Conservation (phyloP, 345 rosid genomes). For the Arabidopsis thaliana region TAIR10.1 NC_003070.9:28764001-28764500, state of each 20-base stretch:
- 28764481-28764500: slow-evolving; percentile 70
- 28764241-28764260: slow-evolving; percentile 61
- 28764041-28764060: slow-evolving; percentile 62
- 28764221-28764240: slow-evolving; percentile 76
- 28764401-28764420: slow-evolving; percentile 52
- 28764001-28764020: slow-evolving; percentile 78
- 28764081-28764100: slow-evolving; percentile 71
- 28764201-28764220: slow-evolving; percentile 74
- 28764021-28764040: slow-evolving; percentile 57
- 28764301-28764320: slow-evolving; percentile 75
- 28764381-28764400: slow-evolving; percentile 57
- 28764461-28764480: slow-evolving; percentile 56
- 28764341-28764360: slow-evolving; percentile 61
- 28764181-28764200: slow-evolving; percentile 64
- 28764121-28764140: slow-evolving; percentile 76
- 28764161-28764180: slow-evolving; percentile 61
- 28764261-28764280: slow-evolving; percentile 58
- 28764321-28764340: slow-evolving; percentile 77
- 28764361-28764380: slow-evolving; percentile 55
- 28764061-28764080: slow-evolving; percentile 53
- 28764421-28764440: slow-evolving; percentile 67
- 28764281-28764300: slow-evolving; percentile 77
- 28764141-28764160: slow-evolving; percentile 52
- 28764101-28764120: slow-evolving; percentile 85
- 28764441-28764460: slow-evolving; percentile 59